phyloP scores from a whole-genome alignment of 78 protist species.

The Speleostelium caveatum region DNA sequence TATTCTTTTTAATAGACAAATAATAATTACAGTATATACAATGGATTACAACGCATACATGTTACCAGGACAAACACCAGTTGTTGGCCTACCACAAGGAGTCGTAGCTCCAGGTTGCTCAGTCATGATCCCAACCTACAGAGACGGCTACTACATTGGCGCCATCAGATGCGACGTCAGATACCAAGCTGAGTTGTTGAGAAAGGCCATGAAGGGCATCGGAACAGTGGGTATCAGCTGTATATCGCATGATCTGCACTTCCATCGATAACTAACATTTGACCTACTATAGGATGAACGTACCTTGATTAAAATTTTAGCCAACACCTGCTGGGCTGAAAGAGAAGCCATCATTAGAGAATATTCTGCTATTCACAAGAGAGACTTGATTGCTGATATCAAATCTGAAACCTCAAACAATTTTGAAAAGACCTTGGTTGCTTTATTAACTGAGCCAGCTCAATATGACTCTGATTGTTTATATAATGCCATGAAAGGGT shows the following conservation, averaged over 20 bases:
- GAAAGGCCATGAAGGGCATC: conserved; percentile 73
- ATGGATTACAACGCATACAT: too few species aligned
- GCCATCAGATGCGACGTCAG: conserved; percentile 25
- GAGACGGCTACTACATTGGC: conserved; percentile 10
- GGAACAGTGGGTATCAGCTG: too few species aligned
- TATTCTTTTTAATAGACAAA: too few species aligned
- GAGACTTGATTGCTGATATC: conserved; percentile 44
- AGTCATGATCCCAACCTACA: background rate
- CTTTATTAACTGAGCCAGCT: conserved; percentile 67
- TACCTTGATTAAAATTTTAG: conserved; percentile 36
- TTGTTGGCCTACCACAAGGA: background rate
- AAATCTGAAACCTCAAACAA: conserved; percentile 49
- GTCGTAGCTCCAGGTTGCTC: background rate
- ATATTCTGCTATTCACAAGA: background rate
- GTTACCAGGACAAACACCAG: background rate
- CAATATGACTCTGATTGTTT: conserved; percentile 23
- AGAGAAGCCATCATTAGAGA: conserved; percentile 27
- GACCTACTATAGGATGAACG: too few species aligned
- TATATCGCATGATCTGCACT: too few species aligned
- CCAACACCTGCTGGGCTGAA: conserved; percentile 53
- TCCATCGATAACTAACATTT: too few species aligned
- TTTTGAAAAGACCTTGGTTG: conserved; percentile 21
- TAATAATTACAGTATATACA: too few species aligned
- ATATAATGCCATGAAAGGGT: conserved; percentile 25
- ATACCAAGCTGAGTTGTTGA: conserved; percentile 36